Evolutionary conservation across 2,329 filamentous ascomycete genomes (phyloP).

Genomic region (Dichotomopilus funicola): DNA sequence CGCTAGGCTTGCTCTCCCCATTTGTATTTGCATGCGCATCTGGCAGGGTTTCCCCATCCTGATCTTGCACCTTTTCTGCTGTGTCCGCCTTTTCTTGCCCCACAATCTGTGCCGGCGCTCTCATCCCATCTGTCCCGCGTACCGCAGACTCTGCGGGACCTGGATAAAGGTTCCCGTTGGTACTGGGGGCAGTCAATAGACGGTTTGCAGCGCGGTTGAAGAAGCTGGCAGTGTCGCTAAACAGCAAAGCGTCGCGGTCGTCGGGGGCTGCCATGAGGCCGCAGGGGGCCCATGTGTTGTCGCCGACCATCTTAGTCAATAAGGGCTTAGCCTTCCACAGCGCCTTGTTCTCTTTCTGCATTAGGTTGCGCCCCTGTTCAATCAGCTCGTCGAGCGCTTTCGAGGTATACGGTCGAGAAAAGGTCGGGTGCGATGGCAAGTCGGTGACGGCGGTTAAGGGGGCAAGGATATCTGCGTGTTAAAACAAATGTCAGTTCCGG

Average conservation of each 20-base stretch:
- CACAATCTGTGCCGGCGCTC: background rate
- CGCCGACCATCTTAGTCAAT: conserved; percentile 66
- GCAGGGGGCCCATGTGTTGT: conserved; percentile 62
- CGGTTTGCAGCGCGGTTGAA: conserved; percentile 18
- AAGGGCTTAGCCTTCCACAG: conserved; percentile 70
- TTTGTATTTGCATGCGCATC: conserved; percentile 5
- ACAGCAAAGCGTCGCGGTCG: conserved; percentile 44
- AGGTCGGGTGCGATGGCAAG: conserved; percentile 64
- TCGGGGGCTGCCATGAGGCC: conserved; percentile 50
- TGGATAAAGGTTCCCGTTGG: background rate
- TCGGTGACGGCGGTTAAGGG: conserved; percentile 71
- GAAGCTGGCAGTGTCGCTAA: conserved; percentile 39
- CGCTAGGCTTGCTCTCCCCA: background rate
- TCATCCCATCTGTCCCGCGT: background rate
- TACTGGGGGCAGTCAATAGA: background rate
- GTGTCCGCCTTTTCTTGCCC: background rate
- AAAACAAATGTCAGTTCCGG: conserved; percentile 21
- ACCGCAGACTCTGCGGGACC: background rate
- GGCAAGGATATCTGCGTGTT: conserved; percentile 57
- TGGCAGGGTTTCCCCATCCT: conserved; percentile 8
- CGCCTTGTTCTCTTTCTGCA: conserved; percentile 67
- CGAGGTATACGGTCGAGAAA: conserved; percentile 68
- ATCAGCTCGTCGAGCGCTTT: conserved; percentile 66
- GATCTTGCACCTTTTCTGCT: background rate
- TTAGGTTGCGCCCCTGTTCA: conserved; percentile 60